These are phyloP conservation scores for Russula earlei DNA, from an alignment of 768 basidiomycete genomes.

Conservation along the genomic window DNA sequence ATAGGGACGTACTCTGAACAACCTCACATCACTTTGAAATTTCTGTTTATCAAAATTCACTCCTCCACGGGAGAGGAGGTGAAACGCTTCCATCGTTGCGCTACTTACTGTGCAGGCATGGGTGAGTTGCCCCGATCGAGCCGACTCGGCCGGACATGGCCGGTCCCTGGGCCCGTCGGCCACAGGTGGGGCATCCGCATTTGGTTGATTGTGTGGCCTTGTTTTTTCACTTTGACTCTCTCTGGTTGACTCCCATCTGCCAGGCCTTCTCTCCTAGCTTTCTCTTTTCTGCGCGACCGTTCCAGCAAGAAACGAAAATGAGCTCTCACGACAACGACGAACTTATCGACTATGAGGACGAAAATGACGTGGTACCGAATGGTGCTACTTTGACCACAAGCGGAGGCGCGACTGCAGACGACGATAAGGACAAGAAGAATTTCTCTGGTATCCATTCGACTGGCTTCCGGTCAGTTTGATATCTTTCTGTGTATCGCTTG, in stretches of 20 bases:
- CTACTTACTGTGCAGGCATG: neutral
- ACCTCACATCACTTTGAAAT: conserved; percentile 57
- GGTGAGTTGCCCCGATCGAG: too few relatives aligned
- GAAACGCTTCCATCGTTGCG: conserved; percentile 71
- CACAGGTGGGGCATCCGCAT: neutral
- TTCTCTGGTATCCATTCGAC: conserved; percentile 99
- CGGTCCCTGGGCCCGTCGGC: neutral
- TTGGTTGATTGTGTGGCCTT: conserved; percentile 14
- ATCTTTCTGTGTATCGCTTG: neutral
- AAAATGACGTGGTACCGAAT: conserved; percentile 66
- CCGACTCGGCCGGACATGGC: neutral
- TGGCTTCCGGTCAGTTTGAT: conserved; percentile 74
- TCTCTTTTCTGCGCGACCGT: conserved; percentile 24
- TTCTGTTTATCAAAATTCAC: conserved; percentile 68
- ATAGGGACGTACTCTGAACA: conserved; percentile 49
- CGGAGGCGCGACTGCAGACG: conserved; percentile 38
- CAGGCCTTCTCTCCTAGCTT: conserved; percentile 23
- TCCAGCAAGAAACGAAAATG: conserved; percentile 37
- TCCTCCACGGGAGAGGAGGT: conserved; percentile 81
- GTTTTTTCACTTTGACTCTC: conserved; percentile 7
- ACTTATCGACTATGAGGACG: conserved; percentile 91
- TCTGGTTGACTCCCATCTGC: conserved; percentile 20
- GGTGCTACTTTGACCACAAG: conserved; percentile 40
- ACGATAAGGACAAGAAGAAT: conserved; percentile 89
- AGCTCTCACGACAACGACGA: conserved; percentile 83